A percentile compares a stretch with the other conserved stretches of the same genome.
Conservation (phyloP, 805 yeast genomes). For the Wickerhamomyces alni region DNA sequence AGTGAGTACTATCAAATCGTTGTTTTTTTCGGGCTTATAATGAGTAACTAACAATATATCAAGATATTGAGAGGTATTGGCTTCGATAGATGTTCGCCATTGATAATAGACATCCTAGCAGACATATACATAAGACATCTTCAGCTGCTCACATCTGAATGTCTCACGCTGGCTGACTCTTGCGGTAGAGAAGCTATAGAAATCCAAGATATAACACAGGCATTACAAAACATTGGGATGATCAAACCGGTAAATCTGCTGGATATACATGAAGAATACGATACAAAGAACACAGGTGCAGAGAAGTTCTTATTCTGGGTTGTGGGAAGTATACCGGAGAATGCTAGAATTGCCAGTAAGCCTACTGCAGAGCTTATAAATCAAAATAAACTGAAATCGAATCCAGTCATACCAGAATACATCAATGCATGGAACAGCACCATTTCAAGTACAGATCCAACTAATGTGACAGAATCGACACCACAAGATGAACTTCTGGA, state of each 20-base stretch:
- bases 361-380: constrained; percentile 26
- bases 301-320: constrained; percentile 53
- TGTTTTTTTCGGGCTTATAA: too few relatives aligned
- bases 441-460: constrained; percentile 9
- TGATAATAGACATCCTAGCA: constrained; percentile 67
- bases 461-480: neutral
- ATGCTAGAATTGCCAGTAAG: constrained; percentile 33
- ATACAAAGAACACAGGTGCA: constrained; percentile 41
- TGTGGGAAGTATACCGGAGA: constrained; percentile 36
- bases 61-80: constrained; percentile 76
- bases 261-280: constrained; percentile 48
- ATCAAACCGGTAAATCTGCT: constrained; percentile 51
- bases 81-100: constrained; percentile 70
- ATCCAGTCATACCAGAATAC: constrained; percentile 26
- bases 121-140: constrained; percentile 69
- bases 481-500: constrained; percentile 9
- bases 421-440: constrained; percentile 15
- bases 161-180: constrained; percentile 42
- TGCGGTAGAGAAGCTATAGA: constrained; percentile 41
- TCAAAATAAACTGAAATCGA: constrained; percentile 11
- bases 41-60: too few relatives aligned
- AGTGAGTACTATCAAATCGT: constrained; percentile 15
- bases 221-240: constrained; percentile 57
- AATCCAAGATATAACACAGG: constrained; percentile 66
- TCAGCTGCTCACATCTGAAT: constrained; percentile 43